Evolutionary conservation across 495 filamentous ascomycete genomes (phyloP).

Genomic region (Bombardia bombarda): DNA sequence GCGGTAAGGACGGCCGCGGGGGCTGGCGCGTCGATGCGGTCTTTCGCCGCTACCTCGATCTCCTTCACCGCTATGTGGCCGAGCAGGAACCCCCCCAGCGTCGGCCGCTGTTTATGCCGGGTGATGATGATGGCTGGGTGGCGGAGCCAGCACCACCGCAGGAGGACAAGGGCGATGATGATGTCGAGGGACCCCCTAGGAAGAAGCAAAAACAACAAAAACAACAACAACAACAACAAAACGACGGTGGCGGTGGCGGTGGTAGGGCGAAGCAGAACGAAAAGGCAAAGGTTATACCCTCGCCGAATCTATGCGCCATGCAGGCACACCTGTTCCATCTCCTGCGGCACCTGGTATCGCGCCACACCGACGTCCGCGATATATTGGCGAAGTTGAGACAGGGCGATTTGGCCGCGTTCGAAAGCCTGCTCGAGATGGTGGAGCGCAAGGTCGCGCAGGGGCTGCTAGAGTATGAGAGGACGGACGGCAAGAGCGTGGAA

Average conservation of each 20-base stretch:
- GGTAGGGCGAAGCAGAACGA: background rate
- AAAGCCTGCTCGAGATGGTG: slow-evolving; percentile 49
- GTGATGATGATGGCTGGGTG: slow-evolving; percentile 43
- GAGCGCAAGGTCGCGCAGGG: slow-evolving; percentile 67
- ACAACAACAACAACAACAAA: too few species aligned
- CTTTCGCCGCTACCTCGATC: slow-evolving; percentile 80
- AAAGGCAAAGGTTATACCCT: slow-evolving; percentile 32
- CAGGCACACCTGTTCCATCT: slow-evolving; percentile 92
- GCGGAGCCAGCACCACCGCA: background rate
- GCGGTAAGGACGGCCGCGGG: slow-evolving; percentile 67
- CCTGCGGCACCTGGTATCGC: slow-evolving; percentile 67
- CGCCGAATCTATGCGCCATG: slow-evolving; percentile 73
- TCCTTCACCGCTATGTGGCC: slow-evolving; percentile 70
- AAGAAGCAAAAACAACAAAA: slow-evolving; percentile 62
- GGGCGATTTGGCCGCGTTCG: slow-evolving; percentile 62
- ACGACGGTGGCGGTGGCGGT: slow-evolving; percentile 19
- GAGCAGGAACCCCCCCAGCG: slow-evolving; percentile 52
- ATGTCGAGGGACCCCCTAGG: slow-evolving; percentile 30
- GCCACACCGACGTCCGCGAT: slow-evolving; percentile 74
- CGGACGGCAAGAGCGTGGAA: slow-evolving; percentile 47
- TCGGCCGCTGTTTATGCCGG: slow-evolving; percentile 65
- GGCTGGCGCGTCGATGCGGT: slow-evolving; percentile 88
- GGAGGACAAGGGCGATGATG: slow-evolving; percentile 26
- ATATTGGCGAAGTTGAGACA: slow-evolving; percentile 57
- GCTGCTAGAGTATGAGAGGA: slow-evolving; percentile 59